These are phyloP conservation scores for Ustilago vetiveriae DNA, from an alignment of 1,284 basidiomycete species.

Conservation along the genomic window DNA sequence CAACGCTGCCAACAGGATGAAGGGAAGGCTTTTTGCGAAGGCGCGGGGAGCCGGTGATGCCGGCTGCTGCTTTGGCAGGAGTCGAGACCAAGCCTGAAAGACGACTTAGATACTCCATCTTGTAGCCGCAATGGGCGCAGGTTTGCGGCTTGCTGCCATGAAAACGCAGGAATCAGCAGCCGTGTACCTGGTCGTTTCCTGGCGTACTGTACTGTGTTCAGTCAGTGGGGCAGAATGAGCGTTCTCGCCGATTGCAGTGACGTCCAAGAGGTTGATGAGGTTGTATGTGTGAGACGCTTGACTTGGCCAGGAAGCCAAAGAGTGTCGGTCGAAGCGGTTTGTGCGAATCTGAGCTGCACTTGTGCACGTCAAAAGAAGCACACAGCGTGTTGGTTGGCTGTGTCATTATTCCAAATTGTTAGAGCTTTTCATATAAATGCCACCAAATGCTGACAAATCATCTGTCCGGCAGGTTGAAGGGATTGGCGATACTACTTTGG, in stretches of 20 bases:
- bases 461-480: background rate
- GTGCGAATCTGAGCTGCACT: no score
- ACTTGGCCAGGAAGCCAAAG: no score
- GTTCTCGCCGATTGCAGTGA: no score
- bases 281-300: no score
- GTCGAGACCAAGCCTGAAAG: slow-evolving; percentile 45
- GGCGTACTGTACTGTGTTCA: no score
- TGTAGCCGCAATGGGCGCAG: slow-evolving; percentile 18
- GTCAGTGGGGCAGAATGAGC: no score
- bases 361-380: no score
- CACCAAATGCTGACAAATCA: slow-evolving; percentile 33
- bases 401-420: background rate
- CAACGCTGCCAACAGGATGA: slow-evolving; percentile 41
- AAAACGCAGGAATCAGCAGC: background rate
- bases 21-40: slow-evolving; percentile 40
- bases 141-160: slow-evolving; percentile 1
- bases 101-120: slow-evolving; percentile 46
- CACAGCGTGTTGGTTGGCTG: background rate
- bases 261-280: no score
- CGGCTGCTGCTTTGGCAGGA: slow-evolving; percentile 33
- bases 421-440: slow-evolving; percentile 15
- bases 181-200: no score
- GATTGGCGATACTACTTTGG: background rate
- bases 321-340: background rate
- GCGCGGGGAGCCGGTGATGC: slow-evolving; percentile 25